Conservation (phyloP, 306 rosid genomes). For the Abrus pulchellus region DNA sequence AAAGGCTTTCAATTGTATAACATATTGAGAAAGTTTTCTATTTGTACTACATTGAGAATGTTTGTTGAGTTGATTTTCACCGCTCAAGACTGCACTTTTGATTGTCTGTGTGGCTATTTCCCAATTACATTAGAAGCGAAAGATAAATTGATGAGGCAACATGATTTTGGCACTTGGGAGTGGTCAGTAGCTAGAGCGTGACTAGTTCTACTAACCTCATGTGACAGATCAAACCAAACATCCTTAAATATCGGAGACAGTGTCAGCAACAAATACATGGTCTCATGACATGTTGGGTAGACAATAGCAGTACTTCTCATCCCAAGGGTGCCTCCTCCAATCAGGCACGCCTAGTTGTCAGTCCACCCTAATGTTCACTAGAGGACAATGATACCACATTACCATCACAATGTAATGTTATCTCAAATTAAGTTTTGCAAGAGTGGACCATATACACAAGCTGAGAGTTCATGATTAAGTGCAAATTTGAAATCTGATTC, state of each 20-base stretch:
- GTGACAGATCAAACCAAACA: conserved; percentile 45
- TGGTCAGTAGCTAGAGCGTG: conserved; percentile 25
- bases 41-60: conserved; percentile 1
- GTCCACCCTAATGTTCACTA: conserved; percentile 45
- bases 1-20: neutral
- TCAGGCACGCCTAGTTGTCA: conserved; percentile 60
- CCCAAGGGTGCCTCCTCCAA: conserved; percentile 52
- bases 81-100: neutral
- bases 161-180: neutral
- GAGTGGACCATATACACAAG: conserved; percentile 35
- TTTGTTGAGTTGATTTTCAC: neutral
- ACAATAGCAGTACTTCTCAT: conserved; percentile 50
- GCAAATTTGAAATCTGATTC: conserved; percentile 32
- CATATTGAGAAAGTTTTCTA: neutral
- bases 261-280: conserved; percentile 22
- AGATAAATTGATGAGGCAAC: neutral
- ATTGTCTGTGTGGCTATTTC: neutral
- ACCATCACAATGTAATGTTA: conserved; percentile 32
- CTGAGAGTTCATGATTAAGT: conserved; percentile 15
- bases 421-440: conserved; percentile 28
- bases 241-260: conserved; percentile 50
- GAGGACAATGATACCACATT: conserved; percentile 36
- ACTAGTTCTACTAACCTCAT: conserved; percentile 23
- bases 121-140: neutral
- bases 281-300: conserved; percentile 55